These are phyloP conservation scores for Amanita inopinata DNA, from an alignment of 768 basidiomycete genomes.

Conservation along the genomic window DNA sequence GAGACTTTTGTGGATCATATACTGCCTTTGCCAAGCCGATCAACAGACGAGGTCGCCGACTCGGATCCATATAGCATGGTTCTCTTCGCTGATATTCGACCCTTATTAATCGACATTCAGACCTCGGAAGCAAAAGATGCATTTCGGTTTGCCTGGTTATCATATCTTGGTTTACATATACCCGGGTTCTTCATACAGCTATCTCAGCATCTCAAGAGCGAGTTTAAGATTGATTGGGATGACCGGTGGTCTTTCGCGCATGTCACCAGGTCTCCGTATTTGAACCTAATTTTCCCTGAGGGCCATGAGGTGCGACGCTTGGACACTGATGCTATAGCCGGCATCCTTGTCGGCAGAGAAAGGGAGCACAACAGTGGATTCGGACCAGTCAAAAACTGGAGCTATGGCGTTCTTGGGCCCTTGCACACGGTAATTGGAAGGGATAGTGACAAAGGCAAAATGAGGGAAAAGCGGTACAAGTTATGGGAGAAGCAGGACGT, in stretches of 20 bases:
- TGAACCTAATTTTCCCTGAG: constrained; percentile 46
- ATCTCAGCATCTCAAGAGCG: constrained; percentile 18
- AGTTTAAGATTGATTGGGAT: constrained; percentile 36
- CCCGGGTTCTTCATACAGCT: constrained; percentile 47
- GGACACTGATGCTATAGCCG: constrained; percentile 54
- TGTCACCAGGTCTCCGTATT: constrained; percentile 31
- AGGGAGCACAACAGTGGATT: constrained; percentile 50
- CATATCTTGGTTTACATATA: constrained; percentile 58
- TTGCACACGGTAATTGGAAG: constrained; percentile 32
- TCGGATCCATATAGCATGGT: constrained; percentile 66
- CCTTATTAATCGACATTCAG: constrained; percentile 40
- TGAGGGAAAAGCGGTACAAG: constrained; percentile 16
- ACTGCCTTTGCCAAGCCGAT: constrained; percentile 41
- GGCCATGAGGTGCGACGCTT: constrained; percentile 21
- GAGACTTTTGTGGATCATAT: constrained; percentile 42
- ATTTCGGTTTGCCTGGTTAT: constrained; percentile 64
- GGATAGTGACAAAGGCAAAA: constrained; percentile 15
- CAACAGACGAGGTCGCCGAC: constrained; percentile 36
- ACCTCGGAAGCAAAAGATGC: constrained; percentile 36
- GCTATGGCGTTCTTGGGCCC: constrained; percentile 38
- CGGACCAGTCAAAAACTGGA: constrained; percentile 65
- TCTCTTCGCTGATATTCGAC: constrained; percentile 63
- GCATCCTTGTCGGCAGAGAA: constrained; percentile 58
- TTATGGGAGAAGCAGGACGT: constrained; percentile 40
- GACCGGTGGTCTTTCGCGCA: constrained; percentile 56